Percentiles rank a stretch among this genome's conserved stretches.
Evolutionary conservation across 176 grass and related monocot genomes (phyloP).

Genomic region (Zoysia pacifica): DNA sequence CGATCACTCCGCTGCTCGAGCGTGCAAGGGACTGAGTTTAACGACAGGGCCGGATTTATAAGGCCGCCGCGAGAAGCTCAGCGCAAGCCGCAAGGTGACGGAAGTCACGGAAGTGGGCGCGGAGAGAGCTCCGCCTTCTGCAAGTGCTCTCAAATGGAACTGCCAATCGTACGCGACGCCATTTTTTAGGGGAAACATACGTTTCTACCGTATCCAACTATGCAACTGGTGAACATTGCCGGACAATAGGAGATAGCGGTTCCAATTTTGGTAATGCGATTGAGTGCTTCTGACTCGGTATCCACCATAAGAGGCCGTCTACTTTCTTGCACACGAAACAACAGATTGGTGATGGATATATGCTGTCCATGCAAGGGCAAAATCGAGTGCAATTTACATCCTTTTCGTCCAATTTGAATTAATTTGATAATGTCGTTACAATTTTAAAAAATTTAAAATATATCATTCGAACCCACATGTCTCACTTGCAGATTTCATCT

Average conservation of each 20-base stretch:
- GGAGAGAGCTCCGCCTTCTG: no score
- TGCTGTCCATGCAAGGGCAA: background rate
- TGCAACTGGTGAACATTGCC: background rate
- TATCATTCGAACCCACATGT: no score
- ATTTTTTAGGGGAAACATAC: background rate
- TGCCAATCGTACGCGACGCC: background rate
- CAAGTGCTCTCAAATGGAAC: background rate
- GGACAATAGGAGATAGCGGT: background rate
- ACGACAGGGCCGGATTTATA: conserved; percentile 20
- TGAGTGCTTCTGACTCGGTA: background rate
- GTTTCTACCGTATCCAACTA: background rate
- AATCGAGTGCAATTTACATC: background rate
- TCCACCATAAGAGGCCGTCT: background rate
- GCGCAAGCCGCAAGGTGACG: background rate
- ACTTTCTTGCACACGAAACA: background rate
- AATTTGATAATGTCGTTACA: no score
- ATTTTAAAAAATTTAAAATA: no score
- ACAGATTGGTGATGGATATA: background rate
- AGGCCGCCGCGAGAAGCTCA: background rate
- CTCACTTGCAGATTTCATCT: no score
- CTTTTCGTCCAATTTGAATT: background rate
- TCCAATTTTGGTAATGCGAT: background rate
- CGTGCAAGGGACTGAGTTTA: background rate
- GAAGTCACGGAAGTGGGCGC: background rate
- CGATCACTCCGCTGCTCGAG: background rate